Evolutionary conservation across 495 filamentous ascomycete species (phyloP), one percentile per base, ranked within the genome.

Genomic region (Collariella sp.): DNA sequence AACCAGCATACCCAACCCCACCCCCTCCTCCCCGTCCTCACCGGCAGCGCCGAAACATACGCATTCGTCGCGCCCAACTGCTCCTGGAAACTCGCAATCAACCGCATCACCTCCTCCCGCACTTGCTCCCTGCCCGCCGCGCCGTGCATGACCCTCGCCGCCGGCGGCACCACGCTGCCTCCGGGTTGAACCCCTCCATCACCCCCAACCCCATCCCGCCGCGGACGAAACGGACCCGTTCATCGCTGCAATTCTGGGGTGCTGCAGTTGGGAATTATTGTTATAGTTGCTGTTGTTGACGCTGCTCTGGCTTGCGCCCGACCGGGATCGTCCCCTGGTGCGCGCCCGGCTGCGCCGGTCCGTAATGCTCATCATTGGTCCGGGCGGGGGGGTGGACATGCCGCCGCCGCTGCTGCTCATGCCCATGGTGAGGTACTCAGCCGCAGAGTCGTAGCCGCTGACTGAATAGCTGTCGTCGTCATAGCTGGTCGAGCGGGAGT

Each of bases 51-150:
- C n/a, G 56, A 55, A 2, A 72, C 48, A 40, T 59, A 57, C 10
- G 54, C 50, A 26, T 65, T 69, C 20, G 63, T 58, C 51, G 64
- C 62, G 19, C 50, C 53, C 5, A 79, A 60, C 47, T 77, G 74
- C 15, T 76, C 72, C 19, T 68, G 64, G 10, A 82, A 67, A 40
- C 70, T 76, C 7, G 67, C 74, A 29, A 83, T 60, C 38, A 82
- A 60, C 5, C 80, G 63, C 49, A 72, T 70, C 50, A 83, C 60
- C 67, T 85, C 82, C 6, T 74, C 71, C n/a, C 68, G 59, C 57
- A 83, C 68, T 51, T 81, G 69, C 13, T 71, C 70, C 0, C 68
- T 61, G 10, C 71, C 73, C 11, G 77, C 79, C 31, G 74, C 63
- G 11, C 78, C 77, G 49, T 73, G 69, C 60, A 84, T 66, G 29